Conservation (phyloP, 495 filamentous ascomycete species). For the Podospora pseudoanserina region DNA sequence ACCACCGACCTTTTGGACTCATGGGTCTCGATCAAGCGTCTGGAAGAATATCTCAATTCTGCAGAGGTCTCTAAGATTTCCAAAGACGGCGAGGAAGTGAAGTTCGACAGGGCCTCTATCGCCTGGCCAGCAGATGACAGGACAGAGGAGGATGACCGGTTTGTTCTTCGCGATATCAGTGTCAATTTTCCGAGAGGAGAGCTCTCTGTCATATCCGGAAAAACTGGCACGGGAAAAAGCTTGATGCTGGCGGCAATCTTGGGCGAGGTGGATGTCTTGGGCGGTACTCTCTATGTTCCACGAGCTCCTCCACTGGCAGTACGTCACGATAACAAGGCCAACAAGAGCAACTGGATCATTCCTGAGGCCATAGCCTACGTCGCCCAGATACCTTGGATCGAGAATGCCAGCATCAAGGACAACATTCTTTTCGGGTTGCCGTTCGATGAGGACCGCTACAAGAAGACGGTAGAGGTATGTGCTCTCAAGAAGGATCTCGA, state of each 20-base stretch:
- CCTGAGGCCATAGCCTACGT: conserved; percentile 69
- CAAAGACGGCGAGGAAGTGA: conserved; percentile 54
- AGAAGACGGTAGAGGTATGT: conserved; percentile 62
- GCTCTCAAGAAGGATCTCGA: conserved; percentile 70
- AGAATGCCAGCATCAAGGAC: conserved; percentile 71
- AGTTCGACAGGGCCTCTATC: conserved; percentile 65
- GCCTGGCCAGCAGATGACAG: conserved; percentile 67
- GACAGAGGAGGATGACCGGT: conserved; percentile 52
- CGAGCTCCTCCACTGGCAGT: conserved; percentile 41
- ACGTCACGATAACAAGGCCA: conserved; percentile 55
- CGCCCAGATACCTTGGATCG: conserved; percentile 82
- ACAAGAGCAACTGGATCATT: conserved; percentile 65
- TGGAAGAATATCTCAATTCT: conserved; percentile 65
- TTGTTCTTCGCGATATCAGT: conserved; percentile 59
- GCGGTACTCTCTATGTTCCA: conserved; percentile 51
- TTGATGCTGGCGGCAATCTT: conserved; percentile 61
- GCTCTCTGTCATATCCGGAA: conserved; percentile 68
- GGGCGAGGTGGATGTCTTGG: conserved; percentile 59
- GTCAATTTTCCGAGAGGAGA: conserved; percentile 62
- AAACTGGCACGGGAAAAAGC: conserved; percentile 66
- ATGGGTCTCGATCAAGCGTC: conserved; percentile 68
- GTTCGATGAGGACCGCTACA: conserved; percentile 60
- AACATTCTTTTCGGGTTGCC: conserved; percentile 76
- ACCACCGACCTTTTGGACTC: conserved; percentile 67
- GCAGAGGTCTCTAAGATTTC: conserved; percentile 62